Base-by-base conservation (phyloP, 2,329 filamentous ascomycete species). In the Trichoderma koningiopsis region DNA sequence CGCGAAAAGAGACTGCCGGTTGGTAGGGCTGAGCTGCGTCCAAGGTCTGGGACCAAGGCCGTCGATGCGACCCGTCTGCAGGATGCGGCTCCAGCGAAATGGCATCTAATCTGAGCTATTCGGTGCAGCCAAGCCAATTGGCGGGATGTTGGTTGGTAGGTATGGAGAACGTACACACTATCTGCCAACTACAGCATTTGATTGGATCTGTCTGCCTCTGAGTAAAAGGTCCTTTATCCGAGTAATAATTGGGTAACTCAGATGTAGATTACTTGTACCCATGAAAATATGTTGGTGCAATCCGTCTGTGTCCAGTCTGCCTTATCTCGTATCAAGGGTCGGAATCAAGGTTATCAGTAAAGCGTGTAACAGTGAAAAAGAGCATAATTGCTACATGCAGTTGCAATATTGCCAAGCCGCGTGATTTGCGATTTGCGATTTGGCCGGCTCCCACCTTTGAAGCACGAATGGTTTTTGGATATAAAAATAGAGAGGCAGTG, bases 1-100 rank as follows among this genome's bases (percentile, higher is more conserved):
- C 37, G 53, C 64, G 47, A 49, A 29, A 31, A 29, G 49, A 40
- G 33, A 37, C 63, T 29, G 14, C 43, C 22, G 2, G 33, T 59
- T 66, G 31, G 61, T 67, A 67, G 64, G 64, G 64, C 64, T 67
- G 64, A 67, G 55, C 64, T 67, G 64, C 55, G 58, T 35, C 64
- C 52, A 53, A 53, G 27, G 43, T 53, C 24, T 35, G n/a, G 64
- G 40, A 58, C 27, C 22, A 29, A 37, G 55, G 43, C 64, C 55
- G 55, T 67, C 22, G 29, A 67, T 67, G 64, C 55, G 64, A 13
- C 64, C 63, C 37, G 37, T 27, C 24, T 40, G 29, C 11, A 57
- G 63, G 11, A 47, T 16, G 4, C 52, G 22, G 37, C 16, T 58
- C 37, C 43, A 64, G 35, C 24, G 24, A 49, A n/a, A 66, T 6